These are phyloP conservation scores for Petunia axillaris DNA, from an alignment of 257 asterid species.

Conservation along the genomic window DNA sequence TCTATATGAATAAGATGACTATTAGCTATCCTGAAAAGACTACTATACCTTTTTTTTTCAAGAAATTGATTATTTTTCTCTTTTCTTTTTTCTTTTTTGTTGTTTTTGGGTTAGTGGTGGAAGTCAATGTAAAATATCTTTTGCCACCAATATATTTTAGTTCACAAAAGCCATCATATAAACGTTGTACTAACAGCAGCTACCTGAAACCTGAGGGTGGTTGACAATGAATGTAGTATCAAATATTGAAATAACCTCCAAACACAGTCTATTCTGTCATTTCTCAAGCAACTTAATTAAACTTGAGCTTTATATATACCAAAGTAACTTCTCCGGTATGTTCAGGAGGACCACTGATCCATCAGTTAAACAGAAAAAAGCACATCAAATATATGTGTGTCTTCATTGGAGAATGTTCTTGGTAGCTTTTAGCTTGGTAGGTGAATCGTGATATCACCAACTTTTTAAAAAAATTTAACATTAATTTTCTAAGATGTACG, in stretches of 20 bases:
- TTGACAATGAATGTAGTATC: slow-evolving; percentile 32
- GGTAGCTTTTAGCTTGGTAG: too few species aligned
- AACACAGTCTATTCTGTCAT: slow-evolving; percentile 38
- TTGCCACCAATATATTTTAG: slow-evolving; percentile 40
- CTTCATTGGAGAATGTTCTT: too few species aligned
- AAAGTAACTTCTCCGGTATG: background rate
- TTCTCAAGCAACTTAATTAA: slow-evolving; percentile 48
- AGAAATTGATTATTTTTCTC: background rate
- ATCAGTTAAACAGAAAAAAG: slow-evolving; percentile 17
- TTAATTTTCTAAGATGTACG: background rate
- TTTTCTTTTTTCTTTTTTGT: background rate
- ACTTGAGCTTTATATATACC: background rate
- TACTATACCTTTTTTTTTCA: background rate
- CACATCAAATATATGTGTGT: too few species aligned
- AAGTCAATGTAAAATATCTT: slow-evolving; percentile 53
- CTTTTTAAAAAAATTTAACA: too few species aligned
- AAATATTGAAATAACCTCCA: background rate
- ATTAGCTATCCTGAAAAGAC: background rate
- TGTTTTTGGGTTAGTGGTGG: slow-evolving; percentile 37
- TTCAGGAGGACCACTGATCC: slow-evolving; percentile 41
- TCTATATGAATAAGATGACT: too few species aligned
- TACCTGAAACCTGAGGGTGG: slow-evolving; percentile 28
- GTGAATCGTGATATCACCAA: too few species aligned
- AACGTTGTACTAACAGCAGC: slow-evolving; percentile 23
- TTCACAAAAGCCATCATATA: slow-evolving; percentile 49